These are phyloP conservation scores for Rusavskia elegans DNA, from an alignment of 495 filamentous ascomycete genomes.

Conservation along the genomic window DNA sequence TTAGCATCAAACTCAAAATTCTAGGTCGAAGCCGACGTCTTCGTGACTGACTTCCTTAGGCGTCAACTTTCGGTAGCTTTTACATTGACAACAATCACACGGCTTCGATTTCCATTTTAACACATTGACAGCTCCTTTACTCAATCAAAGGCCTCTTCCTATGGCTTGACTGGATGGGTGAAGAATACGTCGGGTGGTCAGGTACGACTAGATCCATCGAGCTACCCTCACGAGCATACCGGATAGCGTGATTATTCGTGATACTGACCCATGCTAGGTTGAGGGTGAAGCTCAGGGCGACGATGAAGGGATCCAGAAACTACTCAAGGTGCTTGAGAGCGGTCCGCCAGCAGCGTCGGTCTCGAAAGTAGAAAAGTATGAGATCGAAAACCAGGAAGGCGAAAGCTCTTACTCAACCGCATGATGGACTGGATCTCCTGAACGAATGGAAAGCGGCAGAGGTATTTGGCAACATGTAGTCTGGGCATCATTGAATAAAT, in stretches of 20 bases:
- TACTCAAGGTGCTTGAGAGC: slow-evolving; percentile 60
- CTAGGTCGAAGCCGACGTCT: background rate
- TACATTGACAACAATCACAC: no score
- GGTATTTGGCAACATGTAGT: background rate
- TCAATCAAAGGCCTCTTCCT: slow-evolving; percentile 44
- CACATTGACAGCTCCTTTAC: slow-evolving; percentile 45
- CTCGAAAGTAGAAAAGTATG: slow-evolving; percentile 34
- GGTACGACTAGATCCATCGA: slow-evolving; percentile 22
- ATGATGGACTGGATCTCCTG: slow-evolving; percentile 9
- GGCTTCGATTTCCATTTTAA: background rate
- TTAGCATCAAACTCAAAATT: slow-evolving; percentile 7
- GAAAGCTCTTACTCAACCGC: slow-evolving; percentile 47
- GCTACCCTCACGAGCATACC: no score
- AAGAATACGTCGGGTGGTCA: slow-evolving; percentile 59
- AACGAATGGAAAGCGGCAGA: background rate
- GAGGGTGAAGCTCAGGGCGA: slow-evolving; percentile 78
- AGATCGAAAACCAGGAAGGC: slow-evolving; percentile 41
- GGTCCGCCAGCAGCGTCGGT: slow-evolving; percentile 26
- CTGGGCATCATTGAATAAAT: no score
- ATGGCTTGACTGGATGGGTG: slow-evolving; percentile 63
- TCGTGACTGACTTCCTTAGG: slow-evolving; percentile 23
- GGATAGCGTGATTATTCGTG: no score
- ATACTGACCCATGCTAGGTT: slow-evolving; percentile 35
- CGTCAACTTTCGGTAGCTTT: slow-evolving; percentile 51
- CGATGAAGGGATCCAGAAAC: slow-evolving; percentile 42